phyloP scores from a whole-genome alignment of 1,284 basidiomycete species.

The Coniferiporia sulphurascens region DNA sequence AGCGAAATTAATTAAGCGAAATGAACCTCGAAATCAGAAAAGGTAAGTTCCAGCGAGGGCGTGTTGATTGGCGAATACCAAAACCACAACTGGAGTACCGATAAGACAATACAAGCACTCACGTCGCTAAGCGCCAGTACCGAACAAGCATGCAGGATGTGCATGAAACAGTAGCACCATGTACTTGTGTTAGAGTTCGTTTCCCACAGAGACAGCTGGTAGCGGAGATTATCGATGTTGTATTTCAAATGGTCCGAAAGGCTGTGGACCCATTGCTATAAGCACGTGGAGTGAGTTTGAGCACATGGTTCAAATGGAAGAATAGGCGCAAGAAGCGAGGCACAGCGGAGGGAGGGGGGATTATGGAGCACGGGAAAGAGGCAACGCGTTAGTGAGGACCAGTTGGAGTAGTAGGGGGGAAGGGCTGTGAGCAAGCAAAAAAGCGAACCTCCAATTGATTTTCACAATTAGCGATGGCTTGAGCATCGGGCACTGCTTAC shows the following conservation, averaged over 20 bases:
- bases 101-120: conserved; percentile 26
- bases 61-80: background rate
- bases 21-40: too few species aligned
- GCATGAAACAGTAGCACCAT: conserved; percentile 74
- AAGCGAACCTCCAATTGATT: conserved; percentile 12
- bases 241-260: conserved; percentile 66
- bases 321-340: conserved; percentile 1
- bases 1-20: background rate
- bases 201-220: conserved; percentile 72
- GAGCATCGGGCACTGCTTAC: conserved; percentile 7
- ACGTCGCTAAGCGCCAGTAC: conserved; percentile 61
- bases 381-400: background rate
- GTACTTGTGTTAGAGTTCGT: conserved; percentile 69
- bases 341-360: background rate
- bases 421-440: background rate
- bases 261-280: conserved; percentile 56
- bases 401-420: background rate
- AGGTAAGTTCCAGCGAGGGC: too few species aligned
- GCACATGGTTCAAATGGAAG: background rate
- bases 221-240: conserved; percentile 56
- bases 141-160: conserved; percentile 61
- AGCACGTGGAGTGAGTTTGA: background rate
- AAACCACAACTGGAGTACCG: background rate
- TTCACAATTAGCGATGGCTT: conserved; percentile 6
- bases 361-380: background rate